Evolutionary conservation across 176 grass and related monocot species (phyloP).

Genomic region (Cenchrus fungigraminus): DNA sequence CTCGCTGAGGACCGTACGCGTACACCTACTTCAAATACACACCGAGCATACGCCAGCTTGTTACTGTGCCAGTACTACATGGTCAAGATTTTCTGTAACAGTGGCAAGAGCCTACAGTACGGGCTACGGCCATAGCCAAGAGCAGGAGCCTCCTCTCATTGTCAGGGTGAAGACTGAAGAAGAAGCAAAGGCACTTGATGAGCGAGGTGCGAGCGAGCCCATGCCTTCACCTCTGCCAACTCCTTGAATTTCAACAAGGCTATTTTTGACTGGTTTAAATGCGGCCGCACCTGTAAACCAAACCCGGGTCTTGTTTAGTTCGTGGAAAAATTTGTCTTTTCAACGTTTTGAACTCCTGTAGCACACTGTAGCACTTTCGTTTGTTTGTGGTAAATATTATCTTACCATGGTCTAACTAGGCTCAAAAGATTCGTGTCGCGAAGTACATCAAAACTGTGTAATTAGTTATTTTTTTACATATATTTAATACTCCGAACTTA

Average conservation of each 20-base stretch:
- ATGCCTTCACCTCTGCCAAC: not conserved
- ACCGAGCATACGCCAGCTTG: not conserved
- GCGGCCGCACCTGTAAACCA: slow-evolving; percentile 9
- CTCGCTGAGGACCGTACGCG: slow-evolving; percentile 10
- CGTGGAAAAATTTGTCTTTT: no score
- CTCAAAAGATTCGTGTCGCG: no score
- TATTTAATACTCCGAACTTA: no score
- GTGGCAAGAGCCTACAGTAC: not conserved
- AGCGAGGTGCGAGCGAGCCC: slow-evolving; percentile 26
- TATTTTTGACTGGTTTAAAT: slow-evolving; percentile 12
- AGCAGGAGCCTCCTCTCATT: not conserved
- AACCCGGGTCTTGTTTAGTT: no score
- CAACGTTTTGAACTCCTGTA: no score
- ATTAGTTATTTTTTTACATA: no score
- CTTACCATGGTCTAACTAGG: no score
- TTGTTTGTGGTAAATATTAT: no score
- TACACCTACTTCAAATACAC: not conserved
- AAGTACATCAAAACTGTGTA: no score
- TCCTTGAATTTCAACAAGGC: not conserved
- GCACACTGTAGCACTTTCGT: no score
- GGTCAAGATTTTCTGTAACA: slow-evolving; percentile 5
- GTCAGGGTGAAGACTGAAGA: not conserved
- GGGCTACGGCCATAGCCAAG: slow-evolving; percentile 30
- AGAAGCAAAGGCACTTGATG: not conserved
- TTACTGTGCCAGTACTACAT: not conserved